phyloP scores from a whole-genome alignment of 2,329 filamentous ascomycete genomes.

The Akanthomyces muscarius region DNA sequence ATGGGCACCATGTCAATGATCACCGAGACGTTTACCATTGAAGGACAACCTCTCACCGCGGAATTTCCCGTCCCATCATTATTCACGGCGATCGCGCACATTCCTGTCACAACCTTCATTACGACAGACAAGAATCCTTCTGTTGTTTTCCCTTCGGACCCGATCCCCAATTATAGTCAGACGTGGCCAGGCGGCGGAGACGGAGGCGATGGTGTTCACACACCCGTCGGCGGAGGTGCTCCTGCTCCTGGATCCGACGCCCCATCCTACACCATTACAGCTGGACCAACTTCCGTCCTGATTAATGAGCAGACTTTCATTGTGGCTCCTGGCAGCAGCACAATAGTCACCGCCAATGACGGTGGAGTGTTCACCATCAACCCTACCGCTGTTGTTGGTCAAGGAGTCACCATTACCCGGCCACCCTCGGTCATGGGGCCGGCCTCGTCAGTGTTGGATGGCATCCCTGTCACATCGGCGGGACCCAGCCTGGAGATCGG shows the following conservation, averaged over 20 bases:
- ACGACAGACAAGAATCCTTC: constrained; percentile 55
- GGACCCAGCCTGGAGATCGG: constrained; percentile 40
- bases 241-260: constrained; percentile 14
- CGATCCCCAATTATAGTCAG: constrained; percentile 19
- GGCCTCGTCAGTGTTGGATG: constrained; percentile 36
- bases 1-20: not conserved
- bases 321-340: constrained; percentile 35
- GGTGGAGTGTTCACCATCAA: constrained; percentile 45
- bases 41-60: not conserved
- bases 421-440: constrained; percentile 31
- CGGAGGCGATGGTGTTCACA: not conserved
- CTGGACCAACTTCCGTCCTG: constrained; percentile 42
- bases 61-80: not conserved
- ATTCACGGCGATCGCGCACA: not conserved
- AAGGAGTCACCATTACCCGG: constrained; percentile 41
- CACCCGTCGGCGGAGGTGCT: not conserved
- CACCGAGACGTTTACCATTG: constrained; percentile 10
- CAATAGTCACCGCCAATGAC: constrained; percentile 38
- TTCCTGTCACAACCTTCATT: constrained; percentile 39
- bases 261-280: constrained; percentile 38
- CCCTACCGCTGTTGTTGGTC: constrained; percentile 43
- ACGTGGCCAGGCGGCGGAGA: constrained; percentile 9
- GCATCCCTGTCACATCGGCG: constrained; percentile 39
- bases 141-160: constrained; percentile 39
- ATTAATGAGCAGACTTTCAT: constrained; percentile 45